Conservation (phyloP, 169 alveolate species). For the Perkinsus olseni region DNA sequence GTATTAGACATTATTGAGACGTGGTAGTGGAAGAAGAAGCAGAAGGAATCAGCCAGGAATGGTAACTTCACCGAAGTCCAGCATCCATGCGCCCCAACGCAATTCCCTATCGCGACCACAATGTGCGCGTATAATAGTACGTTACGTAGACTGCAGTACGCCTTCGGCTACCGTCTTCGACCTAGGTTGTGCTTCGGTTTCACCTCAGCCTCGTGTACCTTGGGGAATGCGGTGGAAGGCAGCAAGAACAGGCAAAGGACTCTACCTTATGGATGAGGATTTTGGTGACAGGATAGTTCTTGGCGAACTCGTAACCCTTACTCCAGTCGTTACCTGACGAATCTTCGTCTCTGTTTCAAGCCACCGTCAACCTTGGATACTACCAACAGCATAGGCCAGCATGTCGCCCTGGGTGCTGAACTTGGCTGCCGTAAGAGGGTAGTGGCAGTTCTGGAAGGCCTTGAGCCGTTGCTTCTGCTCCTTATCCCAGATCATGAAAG, state of each 20-base stretch:
- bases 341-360: too few relatives aligned
- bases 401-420: slow-evolving; percentile 50
- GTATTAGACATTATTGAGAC: neutral
- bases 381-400: slow-evolving; percentile 49
- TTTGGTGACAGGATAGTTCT: neutral
- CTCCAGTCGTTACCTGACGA: slow-evolving; percentile 65
- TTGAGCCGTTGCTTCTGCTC: slow-evolving; percentile 57
- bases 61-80: too few relatives aligned
- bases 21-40: neutral
- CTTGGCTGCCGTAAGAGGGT: slow-evolving; percentile 63
- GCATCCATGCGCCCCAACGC: too few relatives aligned
- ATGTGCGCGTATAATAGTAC: neutral
- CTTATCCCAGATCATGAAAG: slow-evolving; percentile 64
- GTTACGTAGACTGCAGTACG: neutral
- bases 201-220: neutral
- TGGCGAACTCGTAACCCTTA: slow-evolving; percentile 38
- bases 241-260: neutral
- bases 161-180: neutral
- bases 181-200: neutral
- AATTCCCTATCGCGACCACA: neutral
- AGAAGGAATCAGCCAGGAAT: neutral
- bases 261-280: neutral
- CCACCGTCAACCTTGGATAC: neutral
- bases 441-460: slow-evolving; percentile 43
- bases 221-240: neutral